Evolutionary conservation across 2,329 filamentous ascomycete species (phyloP), one percentile per base, ranked within the genome.

Genomic region (Alternaria sp.): DNA sequence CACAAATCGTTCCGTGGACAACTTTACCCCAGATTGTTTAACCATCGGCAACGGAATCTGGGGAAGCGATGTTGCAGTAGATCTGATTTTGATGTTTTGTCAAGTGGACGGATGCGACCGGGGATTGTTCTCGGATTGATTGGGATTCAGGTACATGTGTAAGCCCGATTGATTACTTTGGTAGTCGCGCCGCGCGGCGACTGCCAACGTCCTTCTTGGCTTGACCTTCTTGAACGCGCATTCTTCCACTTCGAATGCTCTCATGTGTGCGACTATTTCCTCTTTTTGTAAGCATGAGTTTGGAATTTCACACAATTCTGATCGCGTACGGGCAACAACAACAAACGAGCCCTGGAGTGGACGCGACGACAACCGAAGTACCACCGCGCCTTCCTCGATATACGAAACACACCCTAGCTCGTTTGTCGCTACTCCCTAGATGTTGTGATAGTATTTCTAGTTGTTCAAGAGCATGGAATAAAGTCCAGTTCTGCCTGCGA

Each of bases 41-140:
- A 44, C 23, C 37, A 54, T 30, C 37, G 46, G 47, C 26, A 63
- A 55, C 43, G 21, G 57, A 58, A 60, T 54, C 56, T 54, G 62
- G 59, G 62, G 65, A 55, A 30, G 57, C n/a, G 3, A 47, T 23
- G 21, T 23, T 18, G 12, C 1, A 44, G 28, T 11, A 20, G 15
- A 25, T 5, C 15, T 25, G 20, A 53, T 21, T 5, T 15, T 9
- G 46, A 26, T 28, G 12, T 45, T 33, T 26, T 18, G 37, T 28
- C 12, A 20, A 26, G 21, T 14, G 26, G 25, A 20, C 18, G 21
- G 21, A 25, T 11, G 20, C 3, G 10, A 41, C 20, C 45, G 58
- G 26, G 53, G 54, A 50, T 1, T 11, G 30, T 21, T 43, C n/a
- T 25, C 18, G 41, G 37, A 6, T 21, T 11, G 26, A 18, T 41